These are phyloP conservation scores for Hymenochaete sp. DNA, from an alignment of 1,284 basidiomycete species.

Conservation along the genomic window DNA sequence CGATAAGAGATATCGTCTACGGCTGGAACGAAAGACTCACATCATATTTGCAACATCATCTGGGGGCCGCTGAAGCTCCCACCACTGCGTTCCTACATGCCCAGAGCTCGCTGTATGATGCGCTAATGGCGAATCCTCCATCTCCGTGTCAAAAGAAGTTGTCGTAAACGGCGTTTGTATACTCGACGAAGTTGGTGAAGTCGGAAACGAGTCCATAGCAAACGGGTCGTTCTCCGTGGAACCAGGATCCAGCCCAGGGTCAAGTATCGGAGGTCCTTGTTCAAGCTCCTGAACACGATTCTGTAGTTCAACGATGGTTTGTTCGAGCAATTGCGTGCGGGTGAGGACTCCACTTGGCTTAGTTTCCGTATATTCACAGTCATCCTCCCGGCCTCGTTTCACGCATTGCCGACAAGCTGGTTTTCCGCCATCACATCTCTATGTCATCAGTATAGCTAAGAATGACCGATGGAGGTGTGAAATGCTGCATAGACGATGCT, in stretches of 20 bases:
- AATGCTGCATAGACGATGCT: constrained; percentile 5
- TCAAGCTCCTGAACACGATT: constrained; percentile 34
- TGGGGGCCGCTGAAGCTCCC: constrained; percentile 19
- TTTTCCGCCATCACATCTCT: constrained; percentile 35
- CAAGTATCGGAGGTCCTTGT: constrained; percentile 21
- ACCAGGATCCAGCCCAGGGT: constrained; percentile 23
- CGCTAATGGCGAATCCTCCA: background rate
- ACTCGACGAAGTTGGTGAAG: too few species aligned
- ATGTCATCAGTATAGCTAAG: background rate
- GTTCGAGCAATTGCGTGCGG: constrained; percentile 31
- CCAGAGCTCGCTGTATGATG: background rate
- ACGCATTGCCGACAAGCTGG: constrained; percentile 32
- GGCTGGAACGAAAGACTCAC: constrained; percentile 14
- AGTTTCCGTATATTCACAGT: constrained; percentile 35
- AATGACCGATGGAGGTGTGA: background rate
- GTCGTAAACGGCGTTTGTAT: too few species aligned
- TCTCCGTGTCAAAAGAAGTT: too few species aligned
- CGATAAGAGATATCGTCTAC: background rate
- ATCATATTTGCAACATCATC: constrained; percentile 17
- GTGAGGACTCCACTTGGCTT: constrained; percentile 24
- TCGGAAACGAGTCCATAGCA: constrained; percentile 7
- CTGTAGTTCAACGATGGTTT: constrained; percentile 29
- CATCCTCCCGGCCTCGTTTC: constrained; percentile 27
- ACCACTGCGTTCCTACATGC: constrained; percentile 7
- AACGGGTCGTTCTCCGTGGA: constrained; percentile 31